phyloP scores from a whole-genome alignment of 352 stramenopile genomes.

The Phytophthora palmivora region DNA sequence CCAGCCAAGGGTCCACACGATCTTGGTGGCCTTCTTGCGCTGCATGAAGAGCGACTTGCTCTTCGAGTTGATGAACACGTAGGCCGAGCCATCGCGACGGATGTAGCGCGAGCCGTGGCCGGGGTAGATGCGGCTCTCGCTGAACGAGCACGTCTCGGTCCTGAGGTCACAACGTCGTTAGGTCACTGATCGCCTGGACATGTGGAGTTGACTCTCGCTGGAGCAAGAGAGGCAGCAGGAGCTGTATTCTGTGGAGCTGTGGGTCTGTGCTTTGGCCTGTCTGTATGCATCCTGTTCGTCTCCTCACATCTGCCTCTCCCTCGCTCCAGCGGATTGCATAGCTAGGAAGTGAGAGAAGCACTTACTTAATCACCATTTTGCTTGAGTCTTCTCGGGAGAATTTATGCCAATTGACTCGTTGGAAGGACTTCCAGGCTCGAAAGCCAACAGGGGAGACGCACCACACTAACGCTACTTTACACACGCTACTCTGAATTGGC shows the following conservation, averaged over 20 bases:
- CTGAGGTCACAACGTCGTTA: constrained; percentile 45
- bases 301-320: constrained; percentile 4
- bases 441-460: too few species aligned
- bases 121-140: constrained; percentile 96
- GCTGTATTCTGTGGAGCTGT: constrained; percentile 12
- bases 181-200: constrained; percentile 3
- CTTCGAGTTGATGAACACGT: constrained; percentile 97
- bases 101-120: constrained; percentile 99
- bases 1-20: constrained; percentile 98
- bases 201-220: constrained; percentile 4
- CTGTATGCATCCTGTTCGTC: constrained; percentile 1
- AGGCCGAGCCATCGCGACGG: constrained; percentile 95
- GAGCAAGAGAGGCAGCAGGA: constrained; percentile 3
- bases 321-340: constrained; percentile 2
- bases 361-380: constrained; percentile 93
- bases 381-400: constrained; percentile 90
- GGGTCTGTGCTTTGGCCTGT: constrained; percentile 6
- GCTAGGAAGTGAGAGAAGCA: constrained; percentile 24
- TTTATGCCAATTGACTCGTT: constrained; percentile 85
- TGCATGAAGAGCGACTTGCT: constrained; percentile 98
- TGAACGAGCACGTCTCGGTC: constrained; percentile 93
- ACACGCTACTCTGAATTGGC: constrained; percentile 61
- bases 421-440: constrained; percentile 23
- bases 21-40: constrained; percentile 99
- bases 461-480: constrained; percentile 58